Base-by-base conservation (phyloP, 257 asterid genomes). In the Ligustrum vulgare region DNA sequence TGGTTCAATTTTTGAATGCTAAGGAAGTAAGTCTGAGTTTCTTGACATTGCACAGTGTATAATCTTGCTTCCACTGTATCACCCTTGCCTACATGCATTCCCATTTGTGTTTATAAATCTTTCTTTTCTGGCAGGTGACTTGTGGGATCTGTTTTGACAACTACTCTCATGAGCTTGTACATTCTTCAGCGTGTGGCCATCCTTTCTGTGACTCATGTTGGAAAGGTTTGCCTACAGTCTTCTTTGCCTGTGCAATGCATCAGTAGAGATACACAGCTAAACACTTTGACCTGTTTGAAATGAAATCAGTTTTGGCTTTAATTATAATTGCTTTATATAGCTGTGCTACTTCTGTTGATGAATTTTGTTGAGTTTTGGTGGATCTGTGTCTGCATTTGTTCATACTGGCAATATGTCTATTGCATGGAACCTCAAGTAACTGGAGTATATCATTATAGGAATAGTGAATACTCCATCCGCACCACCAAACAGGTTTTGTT, bases 121-220 rank as follows among this genome's bases (percentile, higher is more conserved):
- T n/a, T 36, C 23, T 37, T 45, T 78, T 77, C 80, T 35, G 64
- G 82, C 83, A 93, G 97, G 83, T 90, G 74, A 78, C 82, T 33
- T 93, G 97, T 66, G 93, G 94, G 71, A 94, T 94, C 84, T 94
- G 99, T 80, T 94, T 92, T 45, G 99, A 94, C 68, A 77, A 72
- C 78, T 86, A 70, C 82, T 15, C 84, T 12, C 33, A 32, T 67
- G 78, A 83, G 67, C 73, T 43, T 72, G 83, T 94, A 51, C 83
- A 77, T 15, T 78, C 93, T 25, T 89, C 80, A 56, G 86, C 89
- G 6, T 94, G 99, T 69, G 85, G 87, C 74, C 99, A 94, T 86
- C 93, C 86, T 71, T 94, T 86, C 79, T 94, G 98, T 75, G 87
- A 74, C 43, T 79, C 85, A 32, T 94, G 99, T 85, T 94, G 98